Evolutionary conservation across 169 alveolate species (phyloP).

Genomic region (Plasmodium coatneyi): DNA sequence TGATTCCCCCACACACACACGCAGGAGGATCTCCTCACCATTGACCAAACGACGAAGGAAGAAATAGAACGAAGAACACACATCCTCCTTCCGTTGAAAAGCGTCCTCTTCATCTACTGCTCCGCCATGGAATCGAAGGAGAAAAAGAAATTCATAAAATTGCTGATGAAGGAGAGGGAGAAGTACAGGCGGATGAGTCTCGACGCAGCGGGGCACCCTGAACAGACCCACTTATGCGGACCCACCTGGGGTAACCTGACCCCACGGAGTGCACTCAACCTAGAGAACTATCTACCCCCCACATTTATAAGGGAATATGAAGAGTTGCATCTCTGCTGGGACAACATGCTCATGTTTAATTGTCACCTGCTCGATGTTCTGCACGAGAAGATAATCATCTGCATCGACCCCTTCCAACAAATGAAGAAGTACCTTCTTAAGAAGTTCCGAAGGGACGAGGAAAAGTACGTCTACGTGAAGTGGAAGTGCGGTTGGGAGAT

Average conservation of each 20-base stretch:
- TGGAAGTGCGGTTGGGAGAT: background rate
- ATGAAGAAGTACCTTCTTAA: conserved; percentile 30
- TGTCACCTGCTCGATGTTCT: conserved; percentile 17
- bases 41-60: background rate
- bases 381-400: conserved; percentile 25
- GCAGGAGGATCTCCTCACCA: background rate
- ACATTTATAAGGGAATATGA: conserved; percentile 7
- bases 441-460: conserved; percentile 6
- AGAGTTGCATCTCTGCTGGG: conserved; percentile 22
- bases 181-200: background rate
- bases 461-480: conserved; percentile 36
- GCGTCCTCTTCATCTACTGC: conserved; percentile 20
- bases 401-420: conserved; percentile 53
- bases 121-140: background rate
- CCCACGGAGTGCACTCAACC: background rate
- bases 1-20: background rate
- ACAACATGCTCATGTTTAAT: conserved; percentile 40
- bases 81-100: background rate
- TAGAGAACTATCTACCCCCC: background rate
- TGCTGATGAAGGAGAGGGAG: background rate
- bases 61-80: background rate
- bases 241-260: background rate
- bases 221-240: background rate
- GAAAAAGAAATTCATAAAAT: conserved; percentile 20
- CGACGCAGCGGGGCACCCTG: background rate